phyloP scores from a whole-genome alignment of 169 alveolate species.

The Cryptosporidium viatorum region DNA sequence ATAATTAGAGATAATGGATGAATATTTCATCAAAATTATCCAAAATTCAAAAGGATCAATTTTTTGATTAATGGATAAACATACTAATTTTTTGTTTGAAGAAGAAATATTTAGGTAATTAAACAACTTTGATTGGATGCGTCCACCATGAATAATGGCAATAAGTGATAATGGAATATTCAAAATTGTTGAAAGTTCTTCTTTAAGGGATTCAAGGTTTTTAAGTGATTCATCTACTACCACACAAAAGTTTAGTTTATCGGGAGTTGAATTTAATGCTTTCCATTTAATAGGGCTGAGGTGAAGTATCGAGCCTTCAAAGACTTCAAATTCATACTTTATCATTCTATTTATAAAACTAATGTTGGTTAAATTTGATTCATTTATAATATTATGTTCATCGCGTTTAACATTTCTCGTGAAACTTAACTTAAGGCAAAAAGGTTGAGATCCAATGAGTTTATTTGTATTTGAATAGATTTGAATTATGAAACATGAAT shows the following conservation, averaged over 20 bases:
- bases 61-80: constrained; percentile 3
- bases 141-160: neutral
- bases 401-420: neutral
- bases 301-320: constrained; percentile 36
- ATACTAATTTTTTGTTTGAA: neutral
- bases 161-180: neutral
- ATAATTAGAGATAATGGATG: neutral
- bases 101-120: neutral
- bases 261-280: constrained; percentile 18
- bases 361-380: neutral
- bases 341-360: neutral
- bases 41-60: constrained; percentile 67
- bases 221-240: neutral
- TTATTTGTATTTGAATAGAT: neutral
- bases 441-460: constrained; percentile 47
- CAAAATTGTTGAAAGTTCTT: constrained; percentile 12
- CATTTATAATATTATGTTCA: neutral
- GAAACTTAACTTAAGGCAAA: neutral
- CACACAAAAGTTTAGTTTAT: constrained; percentile 39
- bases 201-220: neutral
- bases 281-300: constrained; percentile 64
- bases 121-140: neutral
- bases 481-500: constrained; percentile 48
- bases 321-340: constrained; percentile 15
- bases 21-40: constrained; percentile 22